Conservation (phyloP, 176 grass and related monocot species). For the Musa acuminata region DNA sequence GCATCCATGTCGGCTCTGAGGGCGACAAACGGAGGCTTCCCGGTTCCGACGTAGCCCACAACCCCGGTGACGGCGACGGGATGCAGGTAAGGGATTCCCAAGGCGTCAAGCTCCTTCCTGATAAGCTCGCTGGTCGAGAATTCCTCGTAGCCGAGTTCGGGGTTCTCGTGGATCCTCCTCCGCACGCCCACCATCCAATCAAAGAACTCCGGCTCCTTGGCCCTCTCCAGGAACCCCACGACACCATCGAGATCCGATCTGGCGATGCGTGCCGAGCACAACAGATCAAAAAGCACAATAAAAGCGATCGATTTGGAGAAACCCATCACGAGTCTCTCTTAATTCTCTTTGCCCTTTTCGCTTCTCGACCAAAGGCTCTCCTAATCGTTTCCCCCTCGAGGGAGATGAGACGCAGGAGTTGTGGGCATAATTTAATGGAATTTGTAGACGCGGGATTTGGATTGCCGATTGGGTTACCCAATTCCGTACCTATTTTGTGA, state of each 20-base stretch:
- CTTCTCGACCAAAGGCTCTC: neutral
- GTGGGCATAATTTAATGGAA: no score
- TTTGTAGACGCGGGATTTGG: no score
- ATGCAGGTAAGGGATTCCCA: conserved; percentile 63
- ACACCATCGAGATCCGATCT: conserved; percentile 18
- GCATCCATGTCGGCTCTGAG: conserved; percentile 91
- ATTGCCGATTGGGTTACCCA: no score
- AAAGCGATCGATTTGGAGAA: neutral
- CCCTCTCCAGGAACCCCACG: conserved; percentile 38
- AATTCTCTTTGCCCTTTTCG: neutral
- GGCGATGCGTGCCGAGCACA: neutral
- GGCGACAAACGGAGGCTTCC: conserved; percentile 67
- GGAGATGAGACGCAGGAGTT: neutral
- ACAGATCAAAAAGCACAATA: neutral
- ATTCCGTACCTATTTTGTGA: no score
- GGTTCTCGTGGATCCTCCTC: conserved; percentile 82
- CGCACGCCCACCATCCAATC: conserved; percentile 82
- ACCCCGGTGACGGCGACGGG: conserved; percentile 84
- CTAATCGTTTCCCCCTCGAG: neutral
- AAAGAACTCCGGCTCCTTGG: conserved; percentile 51
- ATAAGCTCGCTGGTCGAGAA: conserved; percentile 77
- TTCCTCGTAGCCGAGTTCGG: conserved; percentile 84
- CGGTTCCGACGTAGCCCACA: conserved; percentile 57
- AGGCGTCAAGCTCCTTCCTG: conserved; percentile 50
- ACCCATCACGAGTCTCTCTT: neutral